phyloP scores from a whole-genome alignment of 768 basidiomycete species.

The Boletellus emodensis region DNA sequence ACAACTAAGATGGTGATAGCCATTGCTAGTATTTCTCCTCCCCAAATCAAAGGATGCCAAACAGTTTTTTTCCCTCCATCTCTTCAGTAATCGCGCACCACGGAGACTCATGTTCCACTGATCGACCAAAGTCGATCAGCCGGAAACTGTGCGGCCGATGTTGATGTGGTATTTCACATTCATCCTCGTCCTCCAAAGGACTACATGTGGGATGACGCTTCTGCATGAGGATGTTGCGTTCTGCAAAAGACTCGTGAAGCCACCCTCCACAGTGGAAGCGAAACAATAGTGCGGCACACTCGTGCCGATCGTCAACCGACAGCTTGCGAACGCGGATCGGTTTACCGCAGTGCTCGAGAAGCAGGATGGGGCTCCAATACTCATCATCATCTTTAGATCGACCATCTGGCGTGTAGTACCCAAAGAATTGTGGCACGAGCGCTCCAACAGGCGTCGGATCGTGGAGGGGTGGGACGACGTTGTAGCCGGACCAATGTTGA shows the following conservation, averaged over 20 bases:
- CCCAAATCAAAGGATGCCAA: background rate
- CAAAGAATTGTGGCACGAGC: conserved; percentile 60
- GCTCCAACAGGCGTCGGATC: conserved; percentile 48
- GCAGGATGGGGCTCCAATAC: conserved; percentile 10
- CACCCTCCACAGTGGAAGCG: conserved; percentile 39
- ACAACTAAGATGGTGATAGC: too few relatives aligned
- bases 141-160: conserved; percentile 32
- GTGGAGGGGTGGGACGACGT: conserved; percentile 27
- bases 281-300: conserved; percentile 36
- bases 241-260: conserved; percentile 39
- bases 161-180: background rate
- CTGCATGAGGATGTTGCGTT: conserved; percentile 43
- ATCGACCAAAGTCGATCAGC: conserved; percentile 49
- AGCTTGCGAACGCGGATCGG: conserved; percentile 27
- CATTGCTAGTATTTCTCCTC: background rate
- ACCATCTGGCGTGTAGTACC: conserved; percentile 42
- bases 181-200: conserved; percentile 6
- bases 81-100: background rate
- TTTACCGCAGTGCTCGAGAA: conserved; percentile 36
- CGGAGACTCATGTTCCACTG: background rate
- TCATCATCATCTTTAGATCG: background rate
- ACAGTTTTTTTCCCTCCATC: background rate
- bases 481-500: conserved; percentile 26
- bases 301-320: conserved; percentile 33
- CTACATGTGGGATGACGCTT: conserved; percentile 35